Conservation (phyloP, 2,329 filamentous ascomycete species). For the Fusarium sublunatum region DNA sequence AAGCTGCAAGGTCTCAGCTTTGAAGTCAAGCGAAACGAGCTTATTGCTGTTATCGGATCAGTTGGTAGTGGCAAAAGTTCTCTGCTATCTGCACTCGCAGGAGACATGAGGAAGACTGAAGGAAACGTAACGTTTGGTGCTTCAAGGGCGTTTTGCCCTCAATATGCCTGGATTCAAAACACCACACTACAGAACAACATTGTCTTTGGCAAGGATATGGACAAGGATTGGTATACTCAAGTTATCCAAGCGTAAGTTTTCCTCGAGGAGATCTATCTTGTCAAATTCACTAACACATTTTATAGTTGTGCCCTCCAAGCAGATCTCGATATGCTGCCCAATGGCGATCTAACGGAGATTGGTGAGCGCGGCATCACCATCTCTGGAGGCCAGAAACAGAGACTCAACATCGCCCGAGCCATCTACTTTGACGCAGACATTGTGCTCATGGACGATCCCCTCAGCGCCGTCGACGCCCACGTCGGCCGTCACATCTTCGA, state of each 20-base stretch:
- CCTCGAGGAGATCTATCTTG: not conserved
- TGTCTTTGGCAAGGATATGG: slow-evolving; percentile 82
- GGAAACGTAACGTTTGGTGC: slow-evolving; percentile 82
- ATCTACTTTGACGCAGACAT: slow-evolving; percentile 77
- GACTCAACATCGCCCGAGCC: slow-evolving; percentile 89
- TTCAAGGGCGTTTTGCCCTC: slow-evolving; percentile 88
- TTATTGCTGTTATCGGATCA: slow-evolving; percentile 87
- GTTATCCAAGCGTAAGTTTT: slow-evolving; percentile 78
- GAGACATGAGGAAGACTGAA: slow-evolving; percentile 88
- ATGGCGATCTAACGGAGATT: slow-evolving; percentile 90
- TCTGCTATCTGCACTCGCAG: slow-evolving; percentile 86
- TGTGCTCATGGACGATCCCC: slow-evolving; percentile 75
- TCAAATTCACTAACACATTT: not conserved
- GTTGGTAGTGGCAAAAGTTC: slow-evolving; percentile 93
- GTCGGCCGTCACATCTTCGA: slow-evolving; percentile 86
- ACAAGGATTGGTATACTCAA: slow-evolving; percentile 81
- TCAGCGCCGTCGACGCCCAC: slow-evolving; percentile 76
- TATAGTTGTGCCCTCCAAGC: slow-evolving; percentile 79
- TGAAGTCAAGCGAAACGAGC: slow-evolving; percentile 76
- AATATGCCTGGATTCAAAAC: slow-evolving; percentile 99
- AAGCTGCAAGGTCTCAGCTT: slow-evolving; percentile 76
- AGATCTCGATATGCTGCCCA: slow-evolving; percentile 93
- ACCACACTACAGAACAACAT: slow-evolving; percentile 89
- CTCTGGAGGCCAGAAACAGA: slow-evolving; percentile 94
- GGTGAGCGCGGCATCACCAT: slow-evolving; percentile 96